These are phyloP conservation scores for Acrocalymma vagum DNA, from an alignment of 2,329 filamentous ascomycete species.

Conservation along the genomic window DNA sequence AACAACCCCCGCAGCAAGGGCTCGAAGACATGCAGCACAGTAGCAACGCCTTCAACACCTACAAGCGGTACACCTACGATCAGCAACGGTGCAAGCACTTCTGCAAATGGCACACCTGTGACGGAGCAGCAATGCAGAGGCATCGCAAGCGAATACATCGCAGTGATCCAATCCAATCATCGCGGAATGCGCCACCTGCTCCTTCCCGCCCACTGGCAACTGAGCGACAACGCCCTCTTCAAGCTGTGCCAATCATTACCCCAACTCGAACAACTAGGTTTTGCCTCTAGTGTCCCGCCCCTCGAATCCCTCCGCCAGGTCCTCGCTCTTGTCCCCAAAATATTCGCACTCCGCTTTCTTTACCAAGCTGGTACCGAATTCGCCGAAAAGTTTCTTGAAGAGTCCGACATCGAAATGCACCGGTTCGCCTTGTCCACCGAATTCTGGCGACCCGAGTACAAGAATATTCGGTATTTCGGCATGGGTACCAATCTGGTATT, in stretches of 20 bases:
- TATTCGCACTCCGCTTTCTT: conserved; percentile 53
- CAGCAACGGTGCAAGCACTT: conserved; percentile 24
- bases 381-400: conserved; percentile 31
- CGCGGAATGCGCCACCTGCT: conserved; percentile 64
- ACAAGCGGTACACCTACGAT: conserved; percentile 28
- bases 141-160: conserved; percentile 57
- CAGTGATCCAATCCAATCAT: conserved; percentile 60
- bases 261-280: conserved; percentile 66
- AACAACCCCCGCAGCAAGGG: conserved; percentile 41
- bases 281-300: conserved; percentile 64
- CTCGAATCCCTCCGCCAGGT: conserved; percentile 44
- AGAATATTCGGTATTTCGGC: conserved; percentile 48
- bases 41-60: conserved; percentile 39
- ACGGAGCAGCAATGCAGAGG: conserved; percentile 42
- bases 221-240: conserved; percentile 58
- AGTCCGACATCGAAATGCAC: conserved; percentile 40
- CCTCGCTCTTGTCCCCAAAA: conserved; percentile 47
- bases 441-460: conserved; percentile 44
- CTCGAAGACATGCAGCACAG: conserved; percentile 34
- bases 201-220: conserved; percentile 63
- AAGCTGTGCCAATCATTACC: conserved; percentile 63
- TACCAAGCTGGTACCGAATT: conserved; percentile 33
- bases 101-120: conserved; percentile 29
- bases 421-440: conserved; percentile 41
- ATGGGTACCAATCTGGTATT: conserved; percentile 48